These are phyloP conservation scores for Phytophthora ramorum DNA, from an alignment of 352 stramenopile species.

Conservation along the genomic window DNA sequence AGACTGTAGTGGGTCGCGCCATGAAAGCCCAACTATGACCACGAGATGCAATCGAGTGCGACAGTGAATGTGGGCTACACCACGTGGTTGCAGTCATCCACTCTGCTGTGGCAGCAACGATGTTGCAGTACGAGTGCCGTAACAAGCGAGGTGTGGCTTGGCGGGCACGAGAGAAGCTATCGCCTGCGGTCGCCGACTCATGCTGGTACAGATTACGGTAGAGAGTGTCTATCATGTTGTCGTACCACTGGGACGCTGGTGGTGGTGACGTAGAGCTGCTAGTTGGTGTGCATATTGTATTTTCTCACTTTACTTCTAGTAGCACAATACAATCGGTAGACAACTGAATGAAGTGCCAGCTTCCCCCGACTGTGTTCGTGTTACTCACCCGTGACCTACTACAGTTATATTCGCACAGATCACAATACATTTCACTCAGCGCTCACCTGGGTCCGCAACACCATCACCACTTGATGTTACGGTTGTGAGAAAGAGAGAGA, in stretches of 20 bases:
- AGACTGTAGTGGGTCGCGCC: slow-evolving; percentile 23
- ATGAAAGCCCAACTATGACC: slow-evolving; percentile 17
- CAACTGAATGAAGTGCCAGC: slow-evolving; percentile 13
- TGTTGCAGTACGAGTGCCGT: slow-evolving; percentile 4
- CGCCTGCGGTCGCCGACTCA: background rate
- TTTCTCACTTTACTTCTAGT: slow-evolving; percentile 4
- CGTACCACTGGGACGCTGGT: slow-evolving; percentile 13
- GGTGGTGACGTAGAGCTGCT: slow-evolving; percentile 11
- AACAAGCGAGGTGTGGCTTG: slow-evolving; percentile 1
- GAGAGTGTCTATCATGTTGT: background rate
- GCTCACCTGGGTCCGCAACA: no score
- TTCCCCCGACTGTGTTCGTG: slow-evolving; percentile 14
- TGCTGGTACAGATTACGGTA: background rate
- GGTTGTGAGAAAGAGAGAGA: no score
- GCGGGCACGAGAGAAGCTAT: background rate
- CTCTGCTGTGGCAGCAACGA: background rate
- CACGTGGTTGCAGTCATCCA: slow-evolving; percentile 17
- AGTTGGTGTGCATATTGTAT: slow-evolving; percentile 11
- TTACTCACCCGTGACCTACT: slow-evolving; percentile 5
- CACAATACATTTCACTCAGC: no score
- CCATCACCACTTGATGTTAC: no score
- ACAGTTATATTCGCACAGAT: no score
- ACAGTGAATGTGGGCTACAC: background rate
- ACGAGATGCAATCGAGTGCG: slow-evolving; percentile 17
- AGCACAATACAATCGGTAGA: slow-evolving; percentile 9